Evolutionary conservation across 305 asterid genomes (phyloP), one percentile per base, ranked within the genome.

Genomic region (Fraxinus greggii): DNA sequence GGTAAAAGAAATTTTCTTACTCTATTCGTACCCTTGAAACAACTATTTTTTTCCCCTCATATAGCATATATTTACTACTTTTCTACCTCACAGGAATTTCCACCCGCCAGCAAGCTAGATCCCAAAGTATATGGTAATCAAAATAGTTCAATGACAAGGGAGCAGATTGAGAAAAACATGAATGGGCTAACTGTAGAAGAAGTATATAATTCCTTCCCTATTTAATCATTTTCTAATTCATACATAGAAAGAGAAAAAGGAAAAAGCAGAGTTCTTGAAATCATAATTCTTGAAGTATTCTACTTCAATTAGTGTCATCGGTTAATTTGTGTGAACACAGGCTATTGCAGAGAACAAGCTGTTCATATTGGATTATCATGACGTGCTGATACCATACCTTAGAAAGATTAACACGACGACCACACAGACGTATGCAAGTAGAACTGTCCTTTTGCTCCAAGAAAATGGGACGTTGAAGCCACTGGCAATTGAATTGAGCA

Each of bases 341-440:
- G 97, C 93, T 28, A 75, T 92, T n/a, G 56, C 79, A 82, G 80
- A 77, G 0, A 83, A 88, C 31, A 80, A 84, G 72, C 80, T 94
- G 12, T 94, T 86, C 88, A 90, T 94, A 63, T 72, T 92, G 87
- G 90, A 92, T 80, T 93, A 94, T 83, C 97, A 94, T 69, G 98
- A 94, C 83, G 45, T 90, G 4, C 72, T 94, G 28, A 90, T 89
- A 91, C 93, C 95, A 12, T 94, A 91, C 79, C 74, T 92, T 35
- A 84, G 87, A 26, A 79, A 91, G 61, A 94, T 94, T 82, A 94
- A 94, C 85, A 73, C 89, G 8, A 94, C 97, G 7, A 82, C 83
- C 6, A 90, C 96, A 1, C 91, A 91, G 81, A 88, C 87, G 0
- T 94, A 94, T 36, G 97, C 98, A 10, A 82, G 92, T 15, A 86